Evolutionary conservation across 2,329 filamentous ascomycete species (phyloP).

Genomic region (Lasiodiplodia sp.): DNA sequence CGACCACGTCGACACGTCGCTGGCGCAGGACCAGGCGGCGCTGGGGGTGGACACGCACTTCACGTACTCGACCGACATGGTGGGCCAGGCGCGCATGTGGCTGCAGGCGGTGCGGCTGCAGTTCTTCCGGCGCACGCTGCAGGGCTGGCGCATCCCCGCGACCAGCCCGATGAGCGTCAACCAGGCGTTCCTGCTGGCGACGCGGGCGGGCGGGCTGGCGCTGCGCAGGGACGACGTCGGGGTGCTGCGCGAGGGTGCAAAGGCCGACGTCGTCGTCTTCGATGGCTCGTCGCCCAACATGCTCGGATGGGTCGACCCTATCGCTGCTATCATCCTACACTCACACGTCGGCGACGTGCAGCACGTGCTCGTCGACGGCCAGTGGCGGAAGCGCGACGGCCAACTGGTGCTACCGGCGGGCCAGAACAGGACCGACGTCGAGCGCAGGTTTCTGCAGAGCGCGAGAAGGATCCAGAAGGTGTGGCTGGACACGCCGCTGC

Average conservation of each 20-base stretch:
- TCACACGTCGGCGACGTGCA: conserved; percentile 61
- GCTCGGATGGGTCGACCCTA: conserved; percentile 63
- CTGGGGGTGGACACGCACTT: conserved; percentile 64
- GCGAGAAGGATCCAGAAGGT: conserved; percentile 36
- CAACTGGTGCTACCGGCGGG: conserved; percentile 39
- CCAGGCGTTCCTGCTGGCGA: conserved; percentile 65
- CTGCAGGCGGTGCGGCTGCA: conserved; percentile 55
- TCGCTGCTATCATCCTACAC: conserved; percentile 65
- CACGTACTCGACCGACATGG: conserved; percentile 57
- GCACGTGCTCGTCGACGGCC: conserved; percentile 59
- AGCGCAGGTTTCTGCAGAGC: conserved; percentile 35
- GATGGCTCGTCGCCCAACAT: conserved; percentile 58
- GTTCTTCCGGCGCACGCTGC: conserved; percentile 50
- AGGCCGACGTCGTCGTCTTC: conserved; percentile 63
- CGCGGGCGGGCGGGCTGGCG: conserved; percentile 60
- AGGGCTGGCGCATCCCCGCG: conserved; percentile 52
- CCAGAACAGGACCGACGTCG: conserved; percentile 33
- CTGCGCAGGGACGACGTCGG: conserved; percentile 61
- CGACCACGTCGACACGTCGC: conserved; percentile 53
- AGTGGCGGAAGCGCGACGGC: conserved; percentile 57
- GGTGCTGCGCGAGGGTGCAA: conserved; percentile 57
- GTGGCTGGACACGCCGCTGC: conserved; percentile 32
- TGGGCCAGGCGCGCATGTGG: conserved; percentile 61
- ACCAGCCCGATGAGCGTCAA: conserved; percentile 61
- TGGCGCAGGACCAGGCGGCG: conserved; percentile 59